Percentiles rank a stretch among this genome's conserved stretches.
These are phyloP conservation scores for Bruguiera parviflora DNA, from an alignment of 345 rosid species.

Conservation along the genomic window DNA sequence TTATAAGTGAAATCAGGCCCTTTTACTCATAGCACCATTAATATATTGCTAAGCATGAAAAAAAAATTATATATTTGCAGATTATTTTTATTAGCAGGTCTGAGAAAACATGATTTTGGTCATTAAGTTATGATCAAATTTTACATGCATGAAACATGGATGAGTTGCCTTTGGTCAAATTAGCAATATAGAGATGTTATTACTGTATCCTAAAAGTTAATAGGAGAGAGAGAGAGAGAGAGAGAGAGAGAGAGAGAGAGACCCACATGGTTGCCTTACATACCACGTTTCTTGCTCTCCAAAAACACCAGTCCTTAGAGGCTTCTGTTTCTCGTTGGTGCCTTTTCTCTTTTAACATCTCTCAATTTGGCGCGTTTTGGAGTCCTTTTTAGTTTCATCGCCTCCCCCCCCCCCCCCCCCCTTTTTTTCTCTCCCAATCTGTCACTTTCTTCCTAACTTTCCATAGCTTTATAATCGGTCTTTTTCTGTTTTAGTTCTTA, in stretches of 20 bases:
- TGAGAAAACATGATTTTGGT: too few species aligned
- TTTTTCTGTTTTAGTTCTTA: constrained; percentile 17
- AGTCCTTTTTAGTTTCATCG: constrained; percentile 26
- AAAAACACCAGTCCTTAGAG: constrained; percentile 36
- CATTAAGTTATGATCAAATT: background rate
- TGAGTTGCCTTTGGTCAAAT: background rate
- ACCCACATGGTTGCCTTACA: constrained; percentile 47
- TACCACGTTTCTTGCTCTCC: constrained; percentile 55
- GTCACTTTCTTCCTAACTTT: constrained; percentile 34
- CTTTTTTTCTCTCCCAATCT: constrained; percentile 22
- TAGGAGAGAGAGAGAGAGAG: background rate
- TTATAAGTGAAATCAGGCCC: too few species aligned
- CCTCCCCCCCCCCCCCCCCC: constrained; percentile 18
- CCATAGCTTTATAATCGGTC: constrained; percentile 23
- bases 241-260: constrained; percentile 19
- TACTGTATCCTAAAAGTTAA: background rate
- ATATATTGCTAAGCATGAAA: too few species aligned
- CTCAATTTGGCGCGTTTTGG: constrained; percentile 27
- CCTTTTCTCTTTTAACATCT: constrained; percentile 21
- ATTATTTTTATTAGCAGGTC: too few species aligned
- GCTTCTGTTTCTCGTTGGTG: constrained; percentile 19
- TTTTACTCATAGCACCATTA: too few species aligned
- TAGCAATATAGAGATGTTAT: background rate
- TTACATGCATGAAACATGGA: background rate
- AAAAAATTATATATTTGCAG: too few species aligned